These are phyloP conservation scores for Mucor mucedo DNA, from an alignment of 371 early-diverging fungal genomes.

Conservation along the genomic window DNA sequence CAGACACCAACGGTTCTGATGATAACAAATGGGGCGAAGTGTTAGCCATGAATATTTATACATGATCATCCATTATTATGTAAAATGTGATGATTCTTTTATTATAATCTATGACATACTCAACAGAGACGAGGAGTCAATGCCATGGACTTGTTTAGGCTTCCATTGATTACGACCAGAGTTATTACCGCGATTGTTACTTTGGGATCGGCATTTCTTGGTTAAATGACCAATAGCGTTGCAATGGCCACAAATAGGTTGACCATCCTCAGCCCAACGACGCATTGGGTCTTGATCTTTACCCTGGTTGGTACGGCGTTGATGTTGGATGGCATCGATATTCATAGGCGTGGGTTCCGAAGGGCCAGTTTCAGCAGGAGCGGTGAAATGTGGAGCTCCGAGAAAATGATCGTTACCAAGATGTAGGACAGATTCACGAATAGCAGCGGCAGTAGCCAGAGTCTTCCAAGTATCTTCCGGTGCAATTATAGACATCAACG, in stretches of 20 bases:
- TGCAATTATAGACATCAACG: no score
- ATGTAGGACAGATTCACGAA: constrained; percentile 6
- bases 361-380: neutral
- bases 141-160: neutral
- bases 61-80: no score
- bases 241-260: constrained; percentile 16
- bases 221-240: constrained; percentile 3
- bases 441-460: neutral
- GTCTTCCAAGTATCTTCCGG: no score
- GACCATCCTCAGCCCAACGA: constrained; percentile 2
- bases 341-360: constrained; percentile 2
- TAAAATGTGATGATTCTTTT: no score
- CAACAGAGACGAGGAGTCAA: neutral
- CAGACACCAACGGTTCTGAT: no score
- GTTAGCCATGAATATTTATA: no score
- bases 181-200: neutral
- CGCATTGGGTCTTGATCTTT: neutral
- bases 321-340: constrained; percentile 6
- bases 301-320: neutral
- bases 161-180: no score
- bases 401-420: neutral
- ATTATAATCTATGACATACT: no score
- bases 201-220: constrained; percentile 9
- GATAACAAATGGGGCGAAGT: no score
- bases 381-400: neutral